Base-by-base conservation (phyloP, 2,329 filamentous ascomycete genomes). In the Juglanconis juglandina region DNA sequence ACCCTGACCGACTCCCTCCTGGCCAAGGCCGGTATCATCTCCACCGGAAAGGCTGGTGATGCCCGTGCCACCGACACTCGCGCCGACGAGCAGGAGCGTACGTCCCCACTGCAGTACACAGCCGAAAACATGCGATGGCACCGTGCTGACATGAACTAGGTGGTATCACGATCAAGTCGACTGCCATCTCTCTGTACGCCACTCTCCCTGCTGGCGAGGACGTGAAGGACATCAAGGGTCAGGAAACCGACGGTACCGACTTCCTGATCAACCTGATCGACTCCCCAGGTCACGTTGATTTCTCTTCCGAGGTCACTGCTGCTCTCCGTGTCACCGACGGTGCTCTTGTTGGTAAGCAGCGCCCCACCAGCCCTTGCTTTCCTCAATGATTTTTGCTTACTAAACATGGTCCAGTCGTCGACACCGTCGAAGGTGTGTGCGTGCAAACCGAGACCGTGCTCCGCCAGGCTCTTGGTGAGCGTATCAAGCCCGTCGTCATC, bases 191-290 rank as follows among this genome's bases (percentile, higher is more conserved):
- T 71, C 88, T 99, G 75, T 99, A 95, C 82, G 92, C 91, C 75
- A 83, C 87, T 72, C 87, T 99, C 68, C 80, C 84, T 64, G 87
- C 90, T 69, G 81, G 85, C 53, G 94, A 97, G 62, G 95, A 98
- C 76, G 76, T 97, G 69, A 96, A 96, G 87, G 95, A 99, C 76
- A 92, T 98, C 70, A 89, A 90, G 69, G 87, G 88, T 77, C 86
- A 92, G 81, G 89, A 91, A 82, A 90, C 91, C 70, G 86, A 92
- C 66, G 95, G 95, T 79, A 90, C 89, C 79, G 92, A 96, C 78
- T 99, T 99, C 90, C 86, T 99, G 85, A 96, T 99, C 89, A 99
- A 99, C 89, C 87, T 99, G 81, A 99, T 99, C 79, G 95, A 99
- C 82, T 99, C 95, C 63, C 95, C 95, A 66, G 95, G 95, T 87